Conservation (phyloP, 2,329 filamentous ascomycete genomes). For the Pseudofabraea citricarpa region DNA sequence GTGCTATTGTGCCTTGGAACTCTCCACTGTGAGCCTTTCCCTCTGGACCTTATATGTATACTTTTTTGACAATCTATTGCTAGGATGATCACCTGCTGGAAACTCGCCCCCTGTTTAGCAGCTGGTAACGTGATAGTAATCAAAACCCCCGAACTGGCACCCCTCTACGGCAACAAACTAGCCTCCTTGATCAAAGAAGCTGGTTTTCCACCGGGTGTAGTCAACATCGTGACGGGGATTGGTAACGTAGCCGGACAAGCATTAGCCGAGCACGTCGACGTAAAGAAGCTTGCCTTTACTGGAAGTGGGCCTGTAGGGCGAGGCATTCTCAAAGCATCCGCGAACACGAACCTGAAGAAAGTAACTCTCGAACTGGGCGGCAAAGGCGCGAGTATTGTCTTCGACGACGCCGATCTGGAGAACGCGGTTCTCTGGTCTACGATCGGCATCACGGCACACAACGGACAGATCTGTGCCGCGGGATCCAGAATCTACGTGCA, state of each 20-base stretch:
- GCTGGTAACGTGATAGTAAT: conserved; percentile 55
- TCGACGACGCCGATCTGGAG: conserved; percentile 56
- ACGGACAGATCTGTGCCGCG: conserved; percentile 45
- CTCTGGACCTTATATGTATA: not conserved
- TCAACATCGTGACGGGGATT: conserved; percentile 61
- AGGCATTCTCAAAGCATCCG: conserved; percentile 60
- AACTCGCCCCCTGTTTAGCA: conserved; percentile 58
- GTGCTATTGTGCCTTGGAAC: conserved; percentile 2
- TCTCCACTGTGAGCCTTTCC: not conserved
- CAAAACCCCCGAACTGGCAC: conserved; percentile 59
- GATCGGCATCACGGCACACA: conserved; percentile 37
- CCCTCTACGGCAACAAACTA: conserved; percentile 49
- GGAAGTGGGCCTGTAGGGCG: conserved; percentile 58
- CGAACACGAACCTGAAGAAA: conserved; percentile 59
- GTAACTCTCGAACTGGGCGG: conserved; percentile 59
- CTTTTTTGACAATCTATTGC: not conserved
- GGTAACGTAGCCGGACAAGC: conserved; percentile 63
- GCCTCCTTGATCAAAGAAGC: conserved; percentile 54
- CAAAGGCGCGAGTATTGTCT: conserved; percentile 59
- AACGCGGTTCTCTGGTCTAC: conserved; percentile 60
- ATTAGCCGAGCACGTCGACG: conserved; percentile 56
- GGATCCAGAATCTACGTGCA: conserved; percentile 67
- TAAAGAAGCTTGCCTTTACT: conserved; percentile 65
- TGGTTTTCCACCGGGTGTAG: conserved; percentile 60
- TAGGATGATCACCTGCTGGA: conserved; percentile 41